Base-by-base conservation (phyloP, 2,329 filamentous ascomycete species). In the Sporothrix euskadiensis region DNA sequence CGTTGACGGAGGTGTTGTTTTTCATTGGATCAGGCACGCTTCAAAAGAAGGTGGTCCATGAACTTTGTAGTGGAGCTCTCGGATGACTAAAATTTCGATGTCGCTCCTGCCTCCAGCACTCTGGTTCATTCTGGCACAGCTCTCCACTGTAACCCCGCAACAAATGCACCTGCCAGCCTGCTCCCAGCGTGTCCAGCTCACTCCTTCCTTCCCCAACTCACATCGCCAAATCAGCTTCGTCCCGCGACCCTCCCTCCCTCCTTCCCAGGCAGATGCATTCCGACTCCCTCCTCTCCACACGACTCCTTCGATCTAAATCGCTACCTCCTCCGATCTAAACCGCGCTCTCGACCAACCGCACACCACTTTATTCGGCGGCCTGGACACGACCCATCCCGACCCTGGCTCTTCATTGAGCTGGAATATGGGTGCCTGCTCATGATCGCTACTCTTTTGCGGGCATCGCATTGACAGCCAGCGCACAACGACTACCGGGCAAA, bases 371-470 rank as follows among this genome's bases (percentile, higher is more conserved):
- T 44, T 26, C n/a, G 39, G 61, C 19, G 41, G 54, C 57, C 57
- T 49, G 26, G 54, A 26, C 52, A 35, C 19, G 8, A 26, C 26
- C 7, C 35, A 19, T 22, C n/a, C 35, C 14, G 14, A 52, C 16
- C 47, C 47, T 16, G 14, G 66, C 26, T 16, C 44, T 8, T 35
- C 56, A 12, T 9, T n/a, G 10, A 14, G 52, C 39, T 12, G 16
- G 57, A 86, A 75, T 74, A 73, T 73, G 72, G 71, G 52, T 75
- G 74, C 73, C 74, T 75, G 30, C 35, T 47, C n/a, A 22, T 66
- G 61, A 66, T 66, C 22, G 35, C 22, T 65, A 9, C 5, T 14
- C n/a, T n/a, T 3, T 47, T 26, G n/a, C 59, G n/a, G n/a, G 41
- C 35, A 35, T 49, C n/a, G 16, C 79, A 79, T 79, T 78, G 73